phyloP scores from a whole-genome alignment of 1,284 basidiomycete genomes.

The Ceratobasidium sp. region DNA sequence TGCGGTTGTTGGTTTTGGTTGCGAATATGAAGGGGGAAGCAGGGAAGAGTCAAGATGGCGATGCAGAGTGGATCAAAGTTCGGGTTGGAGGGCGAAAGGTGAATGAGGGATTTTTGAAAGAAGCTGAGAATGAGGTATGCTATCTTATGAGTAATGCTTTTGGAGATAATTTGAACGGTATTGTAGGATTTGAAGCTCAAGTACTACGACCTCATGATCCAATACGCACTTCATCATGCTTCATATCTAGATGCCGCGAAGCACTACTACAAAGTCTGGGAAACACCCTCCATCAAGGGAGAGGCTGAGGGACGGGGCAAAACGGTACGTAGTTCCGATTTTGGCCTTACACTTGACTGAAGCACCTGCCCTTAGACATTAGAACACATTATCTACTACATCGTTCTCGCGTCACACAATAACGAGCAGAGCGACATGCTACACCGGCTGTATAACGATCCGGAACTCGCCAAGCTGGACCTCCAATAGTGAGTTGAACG shows the following conservation, averaged over 20 bases:
- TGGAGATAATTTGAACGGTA: conserved; percentile 30
- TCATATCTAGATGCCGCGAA: conserved; percentile 95
- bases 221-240: conserved; percentile 87
- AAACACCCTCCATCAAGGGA: conserved; percentile 91
- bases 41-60: conserved; percentile 69
- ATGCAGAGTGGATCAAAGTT: conserved; percentile 91
- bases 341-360: conserved; percentile 41
- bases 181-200: conserved; percentile 92
- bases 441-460: conserved; percentile 84
- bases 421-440: conserved; percentile 99
- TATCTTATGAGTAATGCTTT: background rate
- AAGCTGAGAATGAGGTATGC: conserved; percentile 86
- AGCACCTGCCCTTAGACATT: conserved; percentile 71
- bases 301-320: conserved; percentile 80
- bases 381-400: conserved; percentile 94
- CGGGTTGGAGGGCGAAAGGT: conserved; percentile 94
- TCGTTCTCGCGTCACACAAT: conserved; percentile 92
- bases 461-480: conserved; percentile 83
- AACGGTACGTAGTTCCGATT: conserved; percentile 66
- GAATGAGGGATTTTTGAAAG: conserved; percentile 93
- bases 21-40: conserved; percentile 76
- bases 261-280: conserved; percentile 96
- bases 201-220: conserved; percentile 97
- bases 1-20: conserved; percentile 85
- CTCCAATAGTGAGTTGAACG: conserved; percentile 81